A percentile compares a stretch with the other conserved stretches of the same genome.
phyloP scores from a whole-genome alignment of 805 yeast species.

The Saccharomyces cerevisiae region DNA sequence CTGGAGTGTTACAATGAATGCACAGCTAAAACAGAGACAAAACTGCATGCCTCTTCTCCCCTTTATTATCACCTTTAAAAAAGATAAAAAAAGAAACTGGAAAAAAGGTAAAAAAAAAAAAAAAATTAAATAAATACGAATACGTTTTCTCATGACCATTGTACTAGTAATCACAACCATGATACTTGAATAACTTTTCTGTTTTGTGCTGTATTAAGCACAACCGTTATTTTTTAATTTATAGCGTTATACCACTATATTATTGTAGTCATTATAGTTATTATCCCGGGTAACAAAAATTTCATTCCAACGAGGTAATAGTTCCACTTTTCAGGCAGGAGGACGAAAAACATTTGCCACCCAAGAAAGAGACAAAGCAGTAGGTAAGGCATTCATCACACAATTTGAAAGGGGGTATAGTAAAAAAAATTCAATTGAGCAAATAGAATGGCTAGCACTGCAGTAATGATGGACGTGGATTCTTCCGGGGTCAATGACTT shows the following conservation, averaged over 20 bases:
- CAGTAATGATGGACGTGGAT: constrained; percentile 23
- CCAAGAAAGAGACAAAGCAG: not conserved
- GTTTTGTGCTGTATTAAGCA: not conserved
- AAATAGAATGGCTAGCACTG: constrained; percentile 7
- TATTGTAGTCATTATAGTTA: not conserved
- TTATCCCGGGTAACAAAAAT: not conserved
- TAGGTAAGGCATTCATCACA: not conserved
- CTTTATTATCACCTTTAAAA: too few species aligned
- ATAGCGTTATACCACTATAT: not conserved
- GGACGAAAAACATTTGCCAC: constrained; percentile 8
- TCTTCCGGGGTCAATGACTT: constrained; percentile 13
- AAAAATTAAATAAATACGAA: constrained; percentile 4
- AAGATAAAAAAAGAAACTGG: not conserved
- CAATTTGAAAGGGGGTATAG: not conserved
- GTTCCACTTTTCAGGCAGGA: not conserved
- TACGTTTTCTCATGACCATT: constrained; percentile 20
- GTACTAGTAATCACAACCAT: constrained; percentile 1
- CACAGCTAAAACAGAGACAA: not conserved
- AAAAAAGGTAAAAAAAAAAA: not conserved
- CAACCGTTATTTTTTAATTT: not conserved
- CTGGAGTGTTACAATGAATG: constrained; percentile 48
- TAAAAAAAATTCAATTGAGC: not conserved
- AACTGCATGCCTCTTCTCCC: not conserved
- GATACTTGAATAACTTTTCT: not conserved
- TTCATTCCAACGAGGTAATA: not conserved